Base-by-base conservation (phyloP, 179 eudicot species). In the Silene coronaria region DNA sequence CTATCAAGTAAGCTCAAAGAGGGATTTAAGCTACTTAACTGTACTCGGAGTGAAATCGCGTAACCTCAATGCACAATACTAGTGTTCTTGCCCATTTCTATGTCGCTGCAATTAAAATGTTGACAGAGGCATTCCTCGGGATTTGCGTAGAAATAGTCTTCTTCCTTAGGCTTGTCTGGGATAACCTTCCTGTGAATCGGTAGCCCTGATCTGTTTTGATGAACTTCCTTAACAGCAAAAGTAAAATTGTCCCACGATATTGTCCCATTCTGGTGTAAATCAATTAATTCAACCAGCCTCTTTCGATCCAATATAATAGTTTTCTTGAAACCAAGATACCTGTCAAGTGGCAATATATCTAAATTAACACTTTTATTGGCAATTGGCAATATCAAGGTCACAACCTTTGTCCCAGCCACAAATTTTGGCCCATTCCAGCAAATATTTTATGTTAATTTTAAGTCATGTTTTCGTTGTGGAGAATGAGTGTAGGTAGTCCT, bases 101-200 rank as follows among this genome's bases (percentile, higher is more conserved):
- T 60, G 81, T 82, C 81, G 30, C 78, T 79, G 84, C 97, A 95
- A 66, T 81, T 82, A 28, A 80, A 73, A 63, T 79, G 81, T 46
- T 77, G 86, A 78, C 99, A 95, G 42, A 95, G 86, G 82, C 99
- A 95, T 77, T 95, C 97, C 38, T 87, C 87, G 53, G 99, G 99
- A 77, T 92, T 95, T 46, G 97, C 90, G 80, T 91, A 95, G 74
- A 95, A 95, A 73, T 95, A 95, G 61, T 91, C 97, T 81, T 95
- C 99, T 82, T 95, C 99, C 85, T 95, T 95, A 19, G 99, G 99
- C 74, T 87, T 95, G 77, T 95, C 97, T 19, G 85, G 77, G 61
- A 91, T 84, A 38, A 87, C 88, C 76, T 73, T 86, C 46, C 99
- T 88, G 23, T 16, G 79, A 65, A 79, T n/a, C 12, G 95, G 96